Evolutionary conservation across 352 stramenopile genomes (phyloP), one percentile per base, ranked within the genome.

Genomic region (Phytophthora vignae): DNA sequence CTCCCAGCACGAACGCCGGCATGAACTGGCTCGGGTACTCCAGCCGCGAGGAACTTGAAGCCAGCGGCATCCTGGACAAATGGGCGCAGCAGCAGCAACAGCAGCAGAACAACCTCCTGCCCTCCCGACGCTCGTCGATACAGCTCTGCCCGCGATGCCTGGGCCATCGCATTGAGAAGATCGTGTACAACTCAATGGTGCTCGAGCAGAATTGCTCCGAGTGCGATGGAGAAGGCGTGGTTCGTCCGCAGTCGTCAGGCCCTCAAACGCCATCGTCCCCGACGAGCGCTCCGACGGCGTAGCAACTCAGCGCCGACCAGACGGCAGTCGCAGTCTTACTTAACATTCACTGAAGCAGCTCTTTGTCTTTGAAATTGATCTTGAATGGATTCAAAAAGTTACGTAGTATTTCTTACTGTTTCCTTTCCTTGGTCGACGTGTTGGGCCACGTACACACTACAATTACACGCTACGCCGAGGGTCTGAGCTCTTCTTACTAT

Each of bases 211-310:
- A 76, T 25, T 93, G 85, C 66, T 76, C 71, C 25, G 65, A 61
- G 17, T 93, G 84, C 54, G 71, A 89, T 21, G 85, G 82, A 21
- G 82, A 91, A 61, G 85, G 85, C 4, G 84, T 93, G 21, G 2
- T 88, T 10, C 33, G 15, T 31, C 8, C 19, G 4, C 46, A 49
- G 29, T 42, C 31, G 9, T n/a, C 69, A 38, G 52, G 4, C 4
- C 48, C 22, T 25, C 38, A 40, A 1, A 53, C 49, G 7, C 44
- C 63, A 11, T 5, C 44, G 44, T 38, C 38, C 53, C 21, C 33
- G 31, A 55, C 54, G 14, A 19, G 64, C 56, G 17, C 64, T 40
- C 17, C 36, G 12, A 60, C 27, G 1, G 55, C 57, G 15, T 73
- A 59, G 36, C 33, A 38, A 21, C 14, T 42, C 11, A 42, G 36